Evolutionary conservation across 2,329 filamentous ascomycete species (phyloP).

Genomic region (Helicocarpus griseus): DNA sequence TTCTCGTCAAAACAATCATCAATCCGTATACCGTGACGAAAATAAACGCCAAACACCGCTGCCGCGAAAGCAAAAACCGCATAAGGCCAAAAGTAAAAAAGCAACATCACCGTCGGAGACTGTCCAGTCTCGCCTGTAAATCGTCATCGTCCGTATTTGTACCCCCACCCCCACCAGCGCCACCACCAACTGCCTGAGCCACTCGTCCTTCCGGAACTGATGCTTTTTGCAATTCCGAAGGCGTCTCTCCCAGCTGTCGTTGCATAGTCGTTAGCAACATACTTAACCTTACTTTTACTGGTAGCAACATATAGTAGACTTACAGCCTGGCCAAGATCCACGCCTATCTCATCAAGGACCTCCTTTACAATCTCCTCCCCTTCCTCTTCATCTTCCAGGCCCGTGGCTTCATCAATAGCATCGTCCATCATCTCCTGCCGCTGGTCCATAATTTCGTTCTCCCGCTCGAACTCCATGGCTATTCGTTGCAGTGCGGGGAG

Average conservation of each 20-base stretch:
- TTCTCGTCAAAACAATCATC: not conserved
- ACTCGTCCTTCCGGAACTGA: slow-evolving; percentile 65
- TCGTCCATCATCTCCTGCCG: slow-evolving; percentile 99
- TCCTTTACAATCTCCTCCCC: slow-evolving; percentile 95
- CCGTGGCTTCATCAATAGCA: slow-evolving; percentile 93
- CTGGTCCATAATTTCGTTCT: slow-evolving; percentile 99
- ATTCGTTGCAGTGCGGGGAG: slow-evolving; percentile 89
- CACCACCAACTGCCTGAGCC: slow-evolving; percentile 68
- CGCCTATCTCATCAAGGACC: slow-evolving; percentile 90
- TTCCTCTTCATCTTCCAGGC: slow-evolving; percentile 83
- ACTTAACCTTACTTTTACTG: no score
- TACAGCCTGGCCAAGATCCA: slow-evolving; percentile 84
- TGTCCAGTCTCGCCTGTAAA: slow-evolving; percentile 85
- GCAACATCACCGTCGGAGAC: slow-evolving; percentile 51
- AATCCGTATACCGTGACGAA: not conserved
- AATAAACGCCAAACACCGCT: not conserved
- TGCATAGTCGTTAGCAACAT: slow-evolving; percentile 15
- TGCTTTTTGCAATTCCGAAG: slow-evolving; percentile 67
- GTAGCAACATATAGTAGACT: slow-evolving; percentile 31
- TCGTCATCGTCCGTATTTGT: slow-evolving; percentile 67
- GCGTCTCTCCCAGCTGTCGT: slow-evolving; percentile 77
- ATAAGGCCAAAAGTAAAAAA: not conserved
- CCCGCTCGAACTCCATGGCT: slow-evolving; percentile 96
- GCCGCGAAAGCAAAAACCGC: not conserved
- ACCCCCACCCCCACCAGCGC: slow-evolving; percentile 9